A percentile compares a stretch with the other conserved stretches of the same genome.
Evolutionary conservation across 208 protist species (phyloP).

Genomic region (Balamuthia mandrillaris): DNA sequence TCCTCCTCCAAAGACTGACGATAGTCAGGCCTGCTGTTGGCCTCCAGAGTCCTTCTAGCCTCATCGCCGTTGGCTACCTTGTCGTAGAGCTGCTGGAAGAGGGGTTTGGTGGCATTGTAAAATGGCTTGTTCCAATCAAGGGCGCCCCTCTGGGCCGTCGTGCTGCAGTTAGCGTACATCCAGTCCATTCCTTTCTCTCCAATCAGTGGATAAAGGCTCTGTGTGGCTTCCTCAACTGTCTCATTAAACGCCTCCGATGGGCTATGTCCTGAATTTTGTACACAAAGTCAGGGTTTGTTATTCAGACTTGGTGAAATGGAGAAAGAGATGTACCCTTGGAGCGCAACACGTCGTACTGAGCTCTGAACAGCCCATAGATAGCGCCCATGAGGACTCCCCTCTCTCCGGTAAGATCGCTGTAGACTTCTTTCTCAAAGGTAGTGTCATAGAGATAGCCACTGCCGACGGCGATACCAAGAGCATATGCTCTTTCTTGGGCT

Average conservation of each 20-base stretch:
- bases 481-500: constrained; percentile 50
- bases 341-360: constrained; percentile 66
- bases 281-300: too few relatives aligned
- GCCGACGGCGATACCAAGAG: constrained; percentile 52
- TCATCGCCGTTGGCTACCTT: constrained; percentile 47
- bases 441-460: constrained; percentile 62
- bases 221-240: constrained; percentile 66
- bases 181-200: constrained; percentile 69
- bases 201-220: constrained; percentile 65
- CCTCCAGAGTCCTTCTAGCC: constrained; percentile 45
- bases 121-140: constrained; percentile 63
- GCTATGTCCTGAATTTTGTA: constrained; percentile 39
- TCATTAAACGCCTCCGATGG: constrained; percentile 70
- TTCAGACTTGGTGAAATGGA: too few relatives aligned
- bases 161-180: constrained; percentile 70
- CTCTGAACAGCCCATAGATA: constrained; percentile 58
- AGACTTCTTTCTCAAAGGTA: constrained; percentile 65
- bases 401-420: constrained; percentile 60
- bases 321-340: too few relatives aligned
- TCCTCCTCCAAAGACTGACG: constrained; percentile 51
- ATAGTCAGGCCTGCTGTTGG: constrained; percentile 60
- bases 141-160: constrained; percentile 64
- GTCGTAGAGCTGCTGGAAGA: constrained; percentile 64
- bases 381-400: constrained; percentile 65
- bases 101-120: constrained; percentile 59